phyloP scores from a whole-genome alignment of 78 protist genomes.

The Guillardia theta region DNA sequence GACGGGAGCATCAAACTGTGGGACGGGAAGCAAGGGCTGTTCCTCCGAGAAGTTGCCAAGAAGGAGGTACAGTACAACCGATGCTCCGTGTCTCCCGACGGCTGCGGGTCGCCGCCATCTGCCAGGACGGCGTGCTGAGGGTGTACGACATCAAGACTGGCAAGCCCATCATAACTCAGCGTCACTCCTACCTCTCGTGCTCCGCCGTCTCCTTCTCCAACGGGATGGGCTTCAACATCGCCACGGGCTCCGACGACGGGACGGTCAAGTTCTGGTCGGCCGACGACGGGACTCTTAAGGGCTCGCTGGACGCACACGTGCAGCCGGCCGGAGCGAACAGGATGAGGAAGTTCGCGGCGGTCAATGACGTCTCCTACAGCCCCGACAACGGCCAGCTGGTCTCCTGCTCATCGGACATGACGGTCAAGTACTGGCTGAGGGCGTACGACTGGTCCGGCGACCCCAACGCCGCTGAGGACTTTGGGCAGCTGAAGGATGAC shows the following conservation, averaged over 20 bases:
- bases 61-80: not conserved
- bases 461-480: not conserved
- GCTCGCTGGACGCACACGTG: not conserved
- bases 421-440: not conserved
- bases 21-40: not conserved
- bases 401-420: not conserved
- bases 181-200: not conserved
- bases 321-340: not conserved
- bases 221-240: not conserved
- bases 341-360: not conserved
- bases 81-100: not conserved
- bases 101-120: not conserved
- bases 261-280: conserved; percentile 28
- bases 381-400: not conserved
- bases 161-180: not conserved
- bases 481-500: not conserved
- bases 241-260: conserved; percentile 5
- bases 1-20: not conserved
- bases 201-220: not conserved
- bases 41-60: not conserved
- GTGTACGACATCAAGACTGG: not conserved
- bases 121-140: not conserved
- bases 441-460: not conserved
- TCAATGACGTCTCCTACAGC: not conserved
- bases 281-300: not conserved